Evolutionary conservation across 257 asterid genomes (phyloP), one percentile per base, ranked within the genome.

Genomic region (Scutellaria minor): DNA sequence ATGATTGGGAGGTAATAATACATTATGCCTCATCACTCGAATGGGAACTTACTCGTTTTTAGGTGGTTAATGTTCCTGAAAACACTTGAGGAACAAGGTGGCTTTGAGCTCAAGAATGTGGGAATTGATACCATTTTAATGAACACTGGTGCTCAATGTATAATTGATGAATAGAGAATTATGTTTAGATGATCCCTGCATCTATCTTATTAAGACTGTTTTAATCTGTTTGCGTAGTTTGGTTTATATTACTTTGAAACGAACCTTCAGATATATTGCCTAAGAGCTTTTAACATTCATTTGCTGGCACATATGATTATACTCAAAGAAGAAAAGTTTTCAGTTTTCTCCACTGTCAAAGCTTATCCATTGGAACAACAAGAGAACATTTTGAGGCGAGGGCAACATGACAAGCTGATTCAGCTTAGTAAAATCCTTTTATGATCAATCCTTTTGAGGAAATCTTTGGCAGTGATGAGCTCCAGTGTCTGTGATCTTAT

Each of bases 41-140:
- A 59, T 6, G 50, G 41, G 15, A 39, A 47, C 13, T 40, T 20
- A 20, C 69, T 4, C 37, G 6, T 31, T 61, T 41, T 50, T 68
- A 44, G 78, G 61, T 8, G 9, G 53, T 70, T 69, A 54, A 15
- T 64, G 54, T 74, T 46, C 56, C 68, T 40, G 7, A 48, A 9
- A 12, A 15, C 10, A 27, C 52, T 47, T 0, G 13, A 15, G 50
- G 63, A 67, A n/a, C 13, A 42, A 13, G 37, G 22, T 54, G 5
- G 8, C 10, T 66, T 18, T 50, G 48, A 70, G 68, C 20, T 45
- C n/a, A 50, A 71, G 51, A 44, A 60, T 22, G 58, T 56, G 12
- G 56, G 18, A 18, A 18, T 24, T 24, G 27, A 24, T 24, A 2
- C 27, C 27, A 24, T 24, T 24, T 24, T 24, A 24, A 1, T 24